These are phyloP conservation scores for Mallotus nudiflorus DNA, from an alignment of 345 rosid genomes.

Conservation along the genomic window DNA sequence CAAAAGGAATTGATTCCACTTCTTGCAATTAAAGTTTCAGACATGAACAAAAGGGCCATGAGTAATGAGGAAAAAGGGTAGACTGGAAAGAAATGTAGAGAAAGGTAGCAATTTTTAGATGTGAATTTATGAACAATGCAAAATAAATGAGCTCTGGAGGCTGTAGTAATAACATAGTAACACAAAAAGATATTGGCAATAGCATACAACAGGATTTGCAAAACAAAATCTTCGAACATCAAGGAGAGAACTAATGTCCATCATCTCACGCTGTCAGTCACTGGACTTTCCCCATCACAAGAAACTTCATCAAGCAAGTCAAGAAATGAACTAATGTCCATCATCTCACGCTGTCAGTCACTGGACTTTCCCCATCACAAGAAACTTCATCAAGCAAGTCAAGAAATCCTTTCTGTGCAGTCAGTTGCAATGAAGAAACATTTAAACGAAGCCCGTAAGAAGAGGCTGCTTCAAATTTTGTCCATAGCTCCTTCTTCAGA, in stretches of 20 bases:
- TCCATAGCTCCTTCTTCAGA: slow-evolving; percentile 91
- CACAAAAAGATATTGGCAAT: neutral
- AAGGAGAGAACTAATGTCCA: neutral
- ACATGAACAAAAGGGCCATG: no score
- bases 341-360: slow-evolving; percentile 23
- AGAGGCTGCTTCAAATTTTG: slow-evolving; percentile 87
- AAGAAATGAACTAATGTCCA: slow-evolving; percentile 40
- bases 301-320: slow-evolving; percentile 93
- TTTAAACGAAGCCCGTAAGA: slow-evolving; percentile 30
- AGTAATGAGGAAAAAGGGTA: no score
- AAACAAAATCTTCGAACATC: slow-evolving; percentile 1
- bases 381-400: slow-evolving; percentile 93
- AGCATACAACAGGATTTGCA: slow-evolving; percentile 14
- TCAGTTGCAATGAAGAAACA: slow-evolving; percentile 29
- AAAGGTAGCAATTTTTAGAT: neutral
- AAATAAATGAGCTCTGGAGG: neutral
- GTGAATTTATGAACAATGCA: neutral
- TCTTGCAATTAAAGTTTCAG: neutral
- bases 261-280: slow-evolving; percentile 23
- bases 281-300: slow-evolving; percentile 20
- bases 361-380: slow-evolving; percentile 20
- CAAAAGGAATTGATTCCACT: neutral
- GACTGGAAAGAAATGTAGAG: neutral
- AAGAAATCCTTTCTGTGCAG: slow-evolving; percentile 64
- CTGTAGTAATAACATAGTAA: neutral